Conservation (phyloP, 106 monocot species). For the Platanthera guangdongensis region DNA sequence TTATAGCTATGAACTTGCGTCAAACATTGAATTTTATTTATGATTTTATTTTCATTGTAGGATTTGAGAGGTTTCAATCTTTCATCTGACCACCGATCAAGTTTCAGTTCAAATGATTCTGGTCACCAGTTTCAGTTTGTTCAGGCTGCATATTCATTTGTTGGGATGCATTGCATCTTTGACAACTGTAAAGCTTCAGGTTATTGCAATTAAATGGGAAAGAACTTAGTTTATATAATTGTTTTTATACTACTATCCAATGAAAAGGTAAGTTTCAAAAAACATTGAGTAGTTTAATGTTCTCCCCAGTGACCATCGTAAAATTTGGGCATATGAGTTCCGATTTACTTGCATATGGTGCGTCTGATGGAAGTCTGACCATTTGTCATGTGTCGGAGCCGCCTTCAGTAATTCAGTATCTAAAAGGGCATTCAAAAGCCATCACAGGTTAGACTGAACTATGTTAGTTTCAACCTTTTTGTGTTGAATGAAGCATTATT, state of each 20-base stretch:
- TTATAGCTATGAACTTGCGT: background rate
- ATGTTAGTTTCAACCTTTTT: conserved; percentile 1
- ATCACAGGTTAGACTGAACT: conserved; percentile 63
- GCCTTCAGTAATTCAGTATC: conserved; percentile 61
- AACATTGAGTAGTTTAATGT: background rate
- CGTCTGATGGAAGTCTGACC: conserved; percentile 80
- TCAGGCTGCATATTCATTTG: conserved; percentile 95
- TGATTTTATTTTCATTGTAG: conserved; percentile 19
- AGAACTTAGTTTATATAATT: conserved; percentile 1
- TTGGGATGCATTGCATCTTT: conserved; percentile 97
- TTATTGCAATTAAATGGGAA: conserved; percentile 16
- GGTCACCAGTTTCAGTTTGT: conserved; percentile 41
- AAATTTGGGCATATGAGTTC: conserved; percentile 96
- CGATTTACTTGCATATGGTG: conserved; percentile 91
- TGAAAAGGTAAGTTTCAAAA: background rate
- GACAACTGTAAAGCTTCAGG: conserved; percentile 93
- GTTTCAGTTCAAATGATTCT: conserved; percentile 52
- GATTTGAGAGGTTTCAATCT: conserved; percentile 52
- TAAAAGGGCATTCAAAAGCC: conserved; percentile 84
- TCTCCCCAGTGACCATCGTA: conserved; percentile 67
- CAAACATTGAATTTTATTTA: background rate
- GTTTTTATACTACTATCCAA: background rate
- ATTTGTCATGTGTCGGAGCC: conserved; percentile 67
- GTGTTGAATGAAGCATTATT: background rate
- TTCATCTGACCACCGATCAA: conserved; percentile 38